These are phyloP conservation scores for Aquanectria penicillioides DNA, from an alignment of 2,329 filamentous ascomycete species.

Conservation along the genomic window DNA sequence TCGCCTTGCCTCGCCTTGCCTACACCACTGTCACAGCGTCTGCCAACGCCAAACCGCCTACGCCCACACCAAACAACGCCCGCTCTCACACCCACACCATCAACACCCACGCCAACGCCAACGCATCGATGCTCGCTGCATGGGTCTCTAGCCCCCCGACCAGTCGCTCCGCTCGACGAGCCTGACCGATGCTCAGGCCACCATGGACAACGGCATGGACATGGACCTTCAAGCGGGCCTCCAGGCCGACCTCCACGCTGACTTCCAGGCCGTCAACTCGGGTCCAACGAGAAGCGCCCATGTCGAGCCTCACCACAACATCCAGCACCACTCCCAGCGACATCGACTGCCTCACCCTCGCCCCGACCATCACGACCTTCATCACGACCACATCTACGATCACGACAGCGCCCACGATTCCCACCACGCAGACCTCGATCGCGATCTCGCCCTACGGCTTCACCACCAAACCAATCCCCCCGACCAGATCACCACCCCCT, in stretches of 20 bases:
- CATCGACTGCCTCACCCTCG: constrained; percentile 41
- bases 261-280: constrained; percentile 39
- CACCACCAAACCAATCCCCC: constrained; percentile 12
- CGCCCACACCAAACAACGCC: constrained; percentile 31
- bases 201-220: constrained; percentile 57
- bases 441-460: constrained; percentile 25
- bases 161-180: constrained; percentile 53
- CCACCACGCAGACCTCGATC: constrained; percentile 27
- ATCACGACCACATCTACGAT: constrained; percentile 37
- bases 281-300: constrained; percentile 30
- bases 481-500: constrained; percentile 26
- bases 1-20: constrained; percentile 1
- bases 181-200: constrained; percentile 57
- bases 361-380: constrained; percentile 43
- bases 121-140: constrained; percentile 60
- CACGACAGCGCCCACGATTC: constrained; percentile 33
- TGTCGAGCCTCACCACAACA: constrained; percentile 37
- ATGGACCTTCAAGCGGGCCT: constrained; percentile 42
- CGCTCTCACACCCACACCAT: constrained; percentile 44
- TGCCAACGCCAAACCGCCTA: constrained; percentile 28
- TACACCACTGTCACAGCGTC: constrained; percentile 12
- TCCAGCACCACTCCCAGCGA: constrained; percentile 43
- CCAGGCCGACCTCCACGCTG: constrained; percentile 18
- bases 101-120: constrained; percentile 47
- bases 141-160: constrained; percentile 54